Evolutionary conservation across 768 basidiomycete species (phyloP).

Genomic region (Mycena belliarum): DNA sequence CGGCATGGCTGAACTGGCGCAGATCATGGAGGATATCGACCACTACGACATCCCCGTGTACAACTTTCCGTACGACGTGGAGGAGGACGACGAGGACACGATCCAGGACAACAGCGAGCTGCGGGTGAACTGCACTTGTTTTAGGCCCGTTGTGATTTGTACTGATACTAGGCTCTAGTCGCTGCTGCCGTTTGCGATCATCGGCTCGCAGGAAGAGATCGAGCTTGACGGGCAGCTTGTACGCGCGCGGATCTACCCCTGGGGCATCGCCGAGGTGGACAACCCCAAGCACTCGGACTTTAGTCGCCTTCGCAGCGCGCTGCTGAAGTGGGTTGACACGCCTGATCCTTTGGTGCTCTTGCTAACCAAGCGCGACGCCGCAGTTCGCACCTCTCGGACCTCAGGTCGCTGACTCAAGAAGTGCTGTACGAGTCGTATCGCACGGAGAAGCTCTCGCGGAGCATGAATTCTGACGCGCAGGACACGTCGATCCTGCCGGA

Average conservation of each 20-base stretch:
- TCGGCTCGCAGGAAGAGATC: conserved; percentile 97
- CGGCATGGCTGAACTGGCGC: neutral
- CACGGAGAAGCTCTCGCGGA: conserved; percentile 94
- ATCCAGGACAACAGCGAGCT: conserved; percentile 97
- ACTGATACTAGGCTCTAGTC: conserved; percentile 48
- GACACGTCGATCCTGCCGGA: conserved; percentile 93
- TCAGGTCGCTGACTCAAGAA: conserved; percentile 94
- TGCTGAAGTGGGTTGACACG: conserved; percentile 67
- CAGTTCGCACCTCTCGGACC: conserved; percentile 91
- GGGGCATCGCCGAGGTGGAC: conserved; percentile 98
- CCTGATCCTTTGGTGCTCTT: no score
- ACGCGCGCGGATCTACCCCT: conserved; percentile 94
- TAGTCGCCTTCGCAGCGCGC: conserved; percentile 85
- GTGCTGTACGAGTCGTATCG: conserved; percentile 96
- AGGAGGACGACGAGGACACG: conserved; percentile 99
- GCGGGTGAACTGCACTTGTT: conserved; percentile 52
- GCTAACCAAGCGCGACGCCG: no score
- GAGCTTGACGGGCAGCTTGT: conserved; percentile 90
- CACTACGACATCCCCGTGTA: conserved; percentile 98
- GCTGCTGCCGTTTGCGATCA: conserved; percentile 93
- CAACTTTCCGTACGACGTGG: conserved; percentile 99
- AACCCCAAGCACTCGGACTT: conserved; percentile 99
- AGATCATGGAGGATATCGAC: conserved; percentile 99
- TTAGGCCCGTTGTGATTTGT: neutral
- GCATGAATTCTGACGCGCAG: conserved; percentile 80